Evolutionary conservation across 164 flowering plant genomes (phyloP).

Genomic region (Macadamia tetraphylla): DNA sequence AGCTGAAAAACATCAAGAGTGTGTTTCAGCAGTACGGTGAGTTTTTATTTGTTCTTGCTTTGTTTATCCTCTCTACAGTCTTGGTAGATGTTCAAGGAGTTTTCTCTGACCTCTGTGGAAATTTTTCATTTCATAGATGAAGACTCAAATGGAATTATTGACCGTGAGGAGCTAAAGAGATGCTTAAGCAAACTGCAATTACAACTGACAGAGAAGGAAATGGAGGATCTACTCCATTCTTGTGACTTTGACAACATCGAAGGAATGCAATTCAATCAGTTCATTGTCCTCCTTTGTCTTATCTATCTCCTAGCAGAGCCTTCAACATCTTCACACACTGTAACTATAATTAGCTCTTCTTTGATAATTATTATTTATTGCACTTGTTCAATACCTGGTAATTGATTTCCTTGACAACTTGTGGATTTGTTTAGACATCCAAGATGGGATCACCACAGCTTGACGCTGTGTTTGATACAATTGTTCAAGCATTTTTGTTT

Average conservation of each 20-base stretch:
- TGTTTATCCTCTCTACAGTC: not conserved
- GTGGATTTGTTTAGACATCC: slow-evolving; percentile 32
- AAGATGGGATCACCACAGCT: slow-evolving; percentile 35
- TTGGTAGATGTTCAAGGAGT: not conserved
- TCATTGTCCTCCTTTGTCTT: slow-evolving; percentile 70
- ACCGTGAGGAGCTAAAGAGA: slow-evolving; percentile 50
- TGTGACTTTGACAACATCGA: slow-evolving; percentile 56
- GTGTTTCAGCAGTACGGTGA: slow-evolving; percentile 63
- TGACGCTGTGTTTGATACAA: slow-evolving; percentile 55
- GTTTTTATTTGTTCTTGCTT: slow-evolving; percentile 10
- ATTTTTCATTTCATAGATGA: slow-evolving; percentile 33
- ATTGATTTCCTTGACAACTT: slow-evolving; percentile 7
- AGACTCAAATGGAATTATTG: slow-evolving; percentile 58
- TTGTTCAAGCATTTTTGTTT: slow-evolving; percentile 66
- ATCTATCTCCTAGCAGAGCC: slow-evolving; percentile 52
- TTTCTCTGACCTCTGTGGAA: not conserved
- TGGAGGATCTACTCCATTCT: slow-evolving; percentile 48
- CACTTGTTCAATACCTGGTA: not conserved
- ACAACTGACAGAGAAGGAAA: slow-evolving; percentile 42
- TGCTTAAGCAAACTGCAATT: slow-evolving; percentile 48
- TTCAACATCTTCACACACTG: slow-evolving; percentile 24
- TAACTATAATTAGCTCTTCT: slow-evolving; percentile 6
- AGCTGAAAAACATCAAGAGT: slow-evolving; percentile 38
- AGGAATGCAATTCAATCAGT: slow-evolving; percentile 67
- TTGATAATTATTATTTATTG: no score